Conservation (phyloP, 2,329 filamentous ascomycete genomes). For the Fusarium solani-melongenae region DNA sequence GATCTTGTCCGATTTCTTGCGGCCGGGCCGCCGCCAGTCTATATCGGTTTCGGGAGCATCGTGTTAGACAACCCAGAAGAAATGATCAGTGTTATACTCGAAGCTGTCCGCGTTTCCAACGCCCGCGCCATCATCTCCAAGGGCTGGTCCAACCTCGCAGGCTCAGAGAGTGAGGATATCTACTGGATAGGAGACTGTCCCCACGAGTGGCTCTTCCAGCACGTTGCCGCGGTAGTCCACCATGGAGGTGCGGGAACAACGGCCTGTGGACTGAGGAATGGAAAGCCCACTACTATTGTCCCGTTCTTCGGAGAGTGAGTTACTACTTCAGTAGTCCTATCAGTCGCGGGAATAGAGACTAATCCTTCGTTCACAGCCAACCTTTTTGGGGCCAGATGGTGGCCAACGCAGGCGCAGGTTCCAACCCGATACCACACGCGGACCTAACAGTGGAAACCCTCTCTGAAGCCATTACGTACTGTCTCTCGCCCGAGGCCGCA, state of each 20-base stretch:
- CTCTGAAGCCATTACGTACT: slow-evolving; percentile 25
- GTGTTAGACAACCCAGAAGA: slow-evolving; percentile 75
- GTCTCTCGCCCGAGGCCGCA: slow-evolving; percentile 17
- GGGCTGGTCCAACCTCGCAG: slow-evolving; percentile 76
- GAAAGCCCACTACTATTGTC: slow-evolving; percentile 75
- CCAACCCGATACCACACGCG: slow-evolving; percentile 2
- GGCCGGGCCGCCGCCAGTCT: slow-evolving; percentile 68
- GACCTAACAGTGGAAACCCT: slow-evolving; percentile 23
- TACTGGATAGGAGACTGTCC: slow-evolving; percentile 77
- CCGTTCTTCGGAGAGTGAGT: slow-evolving; percentile 74
- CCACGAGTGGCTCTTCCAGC: slow-evolving; percentile 79
- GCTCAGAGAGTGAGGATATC: slow-evolving; percentile 67
- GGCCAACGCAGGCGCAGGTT: slow-evolving; percentile 3
- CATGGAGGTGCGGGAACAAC: slow-evolving; percentile 78
- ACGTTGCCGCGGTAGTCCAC: slow-evolving; percentile 72
- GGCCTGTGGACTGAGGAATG: slow-evolving; percentile 74
- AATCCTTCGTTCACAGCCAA: slow-evolving; percentile 1
- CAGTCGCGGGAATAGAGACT: background rate
- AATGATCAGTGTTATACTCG: slow-evolving; percentile 74
- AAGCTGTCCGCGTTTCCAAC: slow-evolving; percentile 70
- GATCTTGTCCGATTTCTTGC: slow-evolving; percentile 67
- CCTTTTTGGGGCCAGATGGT: slow-evolving; percentile 28
- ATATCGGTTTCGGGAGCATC: slow-evolving; percentile 80
- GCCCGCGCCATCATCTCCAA: slow-evolving; percentile 76
- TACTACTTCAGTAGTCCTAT: background rate